A percentile compares a stretch with the other conserved stretches of the same genome.
phyloP scores from a whole-genome alignment of 495 filamentous ascomycete genomes.

The Xylaria telfairii region DNA sequence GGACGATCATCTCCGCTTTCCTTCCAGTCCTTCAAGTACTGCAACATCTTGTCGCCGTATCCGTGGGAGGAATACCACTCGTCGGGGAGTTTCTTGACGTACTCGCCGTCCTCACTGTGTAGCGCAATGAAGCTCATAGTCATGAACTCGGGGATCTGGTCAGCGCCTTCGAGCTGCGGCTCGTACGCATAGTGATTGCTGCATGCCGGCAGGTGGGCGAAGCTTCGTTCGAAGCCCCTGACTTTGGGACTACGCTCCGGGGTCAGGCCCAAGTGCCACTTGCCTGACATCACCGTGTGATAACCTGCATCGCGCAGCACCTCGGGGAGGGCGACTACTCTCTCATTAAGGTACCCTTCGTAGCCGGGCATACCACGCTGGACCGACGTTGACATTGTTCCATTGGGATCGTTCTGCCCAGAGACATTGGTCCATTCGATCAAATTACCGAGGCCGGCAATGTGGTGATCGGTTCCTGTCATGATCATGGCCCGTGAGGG shows the following conservation, averaged over 20 bases:
- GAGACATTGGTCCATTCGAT: constrained; percentile 47
- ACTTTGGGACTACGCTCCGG: constrained; percentile 47
- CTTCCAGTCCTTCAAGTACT: constrained; percentile 63
- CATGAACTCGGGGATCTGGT: constrained; percentile 54
- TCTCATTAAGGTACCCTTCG: constrained; percentile 69
- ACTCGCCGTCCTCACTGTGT: constrained; percentile 63
- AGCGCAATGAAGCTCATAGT: constrained; percentile 61
- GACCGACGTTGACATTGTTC: constrained; percentile 45
- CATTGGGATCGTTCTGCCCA: constrained; percentile 40
- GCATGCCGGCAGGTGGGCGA: constrained; percentile 51
- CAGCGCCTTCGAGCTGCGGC: constrained; percentile 52
- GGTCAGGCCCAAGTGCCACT: constrained; percentile 62
- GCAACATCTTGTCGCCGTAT: constrained; percentile 61
- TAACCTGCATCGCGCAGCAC: constrained; percentile 67
- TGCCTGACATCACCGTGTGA: constrained; percentile 66
- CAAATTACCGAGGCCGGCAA: constrained; percentile 56
- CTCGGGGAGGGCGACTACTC: constrained; percentile 67
- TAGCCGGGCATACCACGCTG: constrained; percentile 64
- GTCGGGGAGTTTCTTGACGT: constrained; percentile 56
- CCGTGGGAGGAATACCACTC: constrained; percentile 63
- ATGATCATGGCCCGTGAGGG: constrained; percentile 68
- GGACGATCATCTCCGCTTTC: constrained; percentile 56
- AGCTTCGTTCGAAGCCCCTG: constrained; percentile 52
- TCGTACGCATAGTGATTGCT: constrained; percentile 68
- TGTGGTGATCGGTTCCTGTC: constrained; percentile 61